These are phyloP conservation scores for Phytophthora pini DNA, from an alignment of 352 stramenopile genomes.

Conservation along the genomic window DNA sequence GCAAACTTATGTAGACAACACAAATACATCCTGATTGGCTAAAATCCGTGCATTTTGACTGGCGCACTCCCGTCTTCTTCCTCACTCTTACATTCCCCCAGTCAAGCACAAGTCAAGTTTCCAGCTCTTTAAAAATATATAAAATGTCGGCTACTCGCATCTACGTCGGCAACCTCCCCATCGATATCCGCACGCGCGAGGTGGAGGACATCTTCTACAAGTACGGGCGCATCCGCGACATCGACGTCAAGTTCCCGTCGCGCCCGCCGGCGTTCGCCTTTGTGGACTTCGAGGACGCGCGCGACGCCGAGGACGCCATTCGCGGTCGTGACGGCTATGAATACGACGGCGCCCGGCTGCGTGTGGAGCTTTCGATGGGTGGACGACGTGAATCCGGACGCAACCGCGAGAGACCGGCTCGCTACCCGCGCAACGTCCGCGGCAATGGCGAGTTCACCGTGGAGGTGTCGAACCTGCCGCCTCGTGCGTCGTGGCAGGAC, in stretches of 20 bases:
- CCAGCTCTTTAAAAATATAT: neutral
- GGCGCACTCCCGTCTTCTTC: conserved; percentile 1
- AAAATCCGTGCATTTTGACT: conserved; percentile 1
- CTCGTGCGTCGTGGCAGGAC: conserved; percentile 67
- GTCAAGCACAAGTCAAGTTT: conserved; percentile 18
- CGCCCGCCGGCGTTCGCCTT: conserved; percentile 67
- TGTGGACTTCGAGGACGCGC: conserved; percentile 75
- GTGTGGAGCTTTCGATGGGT: conserved; percentile 61
- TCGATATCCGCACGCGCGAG: conserved; percentile 75
- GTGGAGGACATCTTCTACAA: conserved; percentile 82
- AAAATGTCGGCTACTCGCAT: conserved; percentile 53
- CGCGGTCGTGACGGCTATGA: conserved; percentile 58
- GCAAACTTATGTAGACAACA: conserved; percentile 1
- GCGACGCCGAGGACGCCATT: conserved; percentile 75
- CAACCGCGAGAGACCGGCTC: conserved; percentile 24
- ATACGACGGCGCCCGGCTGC: conserved; percentile 63
- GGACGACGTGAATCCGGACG: conserved; percentile 31
- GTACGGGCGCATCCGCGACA: conserved; percentile 68
- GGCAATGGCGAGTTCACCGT: conserved; percentile 64
- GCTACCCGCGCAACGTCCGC: conserved; percentile 54
- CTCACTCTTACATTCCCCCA: conserved; percentile 39
- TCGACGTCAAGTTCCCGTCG: conserved; percentile 78
- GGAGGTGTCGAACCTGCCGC: conserved; percentile 61
- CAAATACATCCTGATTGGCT: neutral
- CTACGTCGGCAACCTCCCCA: conserved; percentile 80